Percentiles rank a stretch among this genome's conserved stretches.
Conservation (phyloP, 306 rosid genomes). For the Canavalia gladiata region DNA sequence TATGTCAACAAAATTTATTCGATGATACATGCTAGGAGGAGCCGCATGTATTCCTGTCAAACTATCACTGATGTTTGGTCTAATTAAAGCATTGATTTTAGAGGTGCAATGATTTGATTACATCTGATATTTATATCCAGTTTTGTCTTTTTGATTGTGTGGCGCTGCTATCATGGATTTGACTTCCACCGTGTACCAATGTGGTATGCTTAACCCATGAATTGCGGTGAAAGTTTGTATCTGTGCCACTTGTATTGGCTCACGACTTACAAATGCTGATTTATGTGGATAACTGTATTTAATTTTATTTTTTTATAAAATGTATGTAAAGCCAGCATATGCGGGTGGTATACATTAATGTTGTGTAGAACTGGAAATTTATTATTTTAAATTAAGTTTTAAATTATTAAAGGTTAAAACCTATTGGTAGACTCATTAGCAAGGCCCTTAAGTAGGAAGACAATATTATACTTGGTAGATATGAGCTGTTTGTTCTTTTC, state of each 20-base stretch:
- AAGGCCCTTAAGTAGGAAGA: conserved; percentile 27
- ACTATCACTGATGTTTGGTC: conserved; percentile 26
- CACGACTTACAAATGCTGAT: not conserved
- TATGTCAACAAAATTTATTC: conserved; percentile 9
- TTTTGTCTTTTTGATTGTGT: conserved; percentile 27
- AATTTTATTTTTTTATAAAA: too few species aligned
- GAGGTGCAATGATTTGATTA: conserved; percentile 20
- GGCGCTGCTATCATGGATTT: conserved; percentile 19
- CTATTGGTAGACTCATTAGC: conserved; percentile 27
- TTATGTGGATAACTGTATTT: not conserved
- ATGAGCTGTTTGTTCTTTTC: not conserved
- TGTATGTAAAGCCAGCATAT: not conserved
- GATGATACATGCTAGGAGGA: conserved; percentile 31
- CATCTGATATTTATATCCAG: not conserved
- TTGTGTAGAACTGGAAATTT: conserved; percentile 12
- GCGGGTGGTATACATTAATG: not conserved
- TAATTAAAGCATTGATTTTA: conserved; percentile 2
- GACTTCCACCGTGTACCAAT: not conserved
- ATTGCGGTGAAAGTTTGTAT: conserved; percentile 1
- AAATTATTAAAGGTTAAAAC: conserved; percentile 1
- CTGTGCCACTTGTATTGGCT: not conserved
- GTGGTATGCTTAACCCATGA: not conserved
- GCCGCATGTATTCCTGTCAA: not conserved
- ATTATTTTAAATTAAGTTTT: not conserved
- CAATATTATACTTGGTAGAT: conserved; percentile 23